These are phyloP conservation scores for Cercospora beticola DNA, from an alignment of 2,329 filamentous ascomycete species.

Conservation along the genomic window DNA sequence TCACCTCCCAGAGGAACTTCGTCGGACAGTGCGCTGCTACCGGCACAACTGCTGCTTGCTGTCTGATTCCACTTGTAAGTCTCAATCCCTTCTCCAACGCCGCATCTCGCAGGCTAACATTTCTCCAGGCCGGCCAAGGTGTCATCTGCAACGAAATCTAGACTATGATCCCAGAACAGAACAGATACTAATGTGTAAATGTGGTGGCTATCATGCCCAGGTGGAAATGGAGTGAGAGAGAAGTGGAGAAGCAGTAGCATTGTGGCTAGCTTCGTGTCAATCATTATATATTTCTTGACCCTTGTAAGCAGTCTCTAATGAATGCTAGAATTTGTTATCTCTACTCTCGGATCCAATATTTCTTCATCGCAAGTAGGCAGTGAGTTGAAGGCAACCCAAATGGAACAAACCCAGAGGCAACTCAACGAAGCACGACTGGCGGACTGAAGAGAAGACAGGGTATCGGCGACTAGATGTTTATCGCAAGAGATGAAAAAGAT, in stretches of 20 bases:
- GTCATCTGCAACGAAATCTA: constrained; percentile 8
- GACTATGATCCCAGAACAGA: not conserved
- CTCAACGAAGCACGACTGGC: no score
- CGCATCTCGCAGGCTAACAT: not conserved
- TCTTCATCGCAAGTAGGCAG: no score
- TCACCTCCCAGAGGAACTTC: not conserved
- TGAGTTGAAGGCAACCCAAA: no score
- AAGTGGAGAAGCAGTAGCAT: not conserved
- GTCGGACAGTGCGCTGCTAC: not conserved
- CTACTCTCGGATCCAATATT: not conserved
- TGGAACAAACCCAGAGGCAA: no score
- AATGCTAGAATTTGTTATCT: not conserved
- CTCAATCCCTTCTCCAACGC: not conserved
- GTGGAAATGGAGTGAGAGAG: not conserved
- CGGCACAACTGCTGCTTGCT: constrained; percentile 3
- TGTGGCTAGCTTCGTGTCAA: not conserved
- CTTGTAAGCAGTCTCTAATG: not conserved
- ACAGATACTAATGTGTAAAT: not conserved
- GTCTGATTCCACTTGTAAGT: constrained; percentile 5
- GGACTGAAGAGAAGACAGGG: no score
- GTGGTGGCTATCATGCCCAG: not conserved
- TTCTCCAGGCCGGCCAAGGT: not conserved
- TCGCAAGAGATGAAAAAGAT: not conserved
- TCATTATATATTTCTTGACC: not conserved
- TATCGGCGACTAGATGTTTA: not conserved